Conservation (phyloP, 495 filamentous ascomycete species). For the Sordaria brevicollis region DNA sequence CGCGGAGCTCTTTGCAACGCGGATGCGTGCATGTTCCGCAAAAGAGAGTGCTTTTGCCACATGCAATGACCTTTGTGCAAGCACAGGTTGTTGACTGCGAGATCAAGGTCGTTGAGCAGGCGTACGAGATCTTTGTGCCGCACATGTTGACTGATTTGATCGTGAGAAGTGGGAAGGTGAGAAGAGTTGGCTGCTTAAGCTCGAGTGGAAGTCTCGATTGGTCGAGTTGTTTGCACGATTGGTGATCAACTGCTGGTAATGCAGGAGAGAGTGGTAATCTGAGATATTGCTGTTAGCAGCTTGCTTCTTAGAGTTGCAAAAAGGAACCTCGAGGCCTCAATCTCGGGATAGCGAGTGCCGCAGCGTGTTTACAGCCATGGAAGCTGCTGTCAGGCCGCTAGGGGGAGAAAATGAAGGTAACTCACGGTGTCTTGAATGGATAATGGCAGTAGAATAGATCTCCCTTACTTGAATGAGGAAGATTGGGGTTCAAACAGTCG, state of each 20-base stretch:
- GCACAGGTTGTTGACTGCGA: constrained; percentile 19
- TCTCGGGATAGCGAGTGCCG: not conserved
- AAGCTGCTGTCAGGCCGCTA: not conserved
- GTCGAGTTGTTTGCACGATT: not conserved
- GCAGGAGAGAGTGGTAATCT: not conserved
- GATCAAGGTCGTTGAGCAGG: constrained; percentile 19
- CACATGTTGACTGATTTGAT: constrained; percentile 12
- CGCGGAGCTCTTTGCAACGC: constrained; percentile 19
- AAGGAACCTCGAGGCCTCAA: not conserved
- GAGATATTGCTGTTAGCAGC: not conserved
- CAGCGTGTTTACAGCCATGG: not conserved
- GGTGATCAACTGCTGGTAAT: not conserved
- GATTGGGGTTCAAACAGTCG: not conserved
- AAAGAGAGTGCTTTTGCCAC: constrained; percentile 22
- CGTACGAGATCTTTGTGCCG: constrained; percentile 23
- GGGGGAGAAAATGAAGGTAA: not conserved
- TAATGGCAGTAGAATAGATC: not conserved
- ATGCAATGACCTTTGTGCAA: constrained; percentile 17
- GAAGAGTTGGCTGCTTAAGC: not conserved
- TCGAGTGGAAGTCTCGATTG: not conserved
- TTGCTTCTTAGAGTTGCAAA: not conserved
- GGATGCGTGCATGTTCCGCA: constrained; percentile 21
- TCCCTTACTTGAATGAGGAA: not conserved
- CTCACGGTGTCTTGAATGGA: not conserved
- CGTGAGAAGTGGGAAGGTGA: no score